Base-by-base conservation (phyloP, 2,329 filamentous ascomycete genomes). In the Cercospora berteroae region DNA sequence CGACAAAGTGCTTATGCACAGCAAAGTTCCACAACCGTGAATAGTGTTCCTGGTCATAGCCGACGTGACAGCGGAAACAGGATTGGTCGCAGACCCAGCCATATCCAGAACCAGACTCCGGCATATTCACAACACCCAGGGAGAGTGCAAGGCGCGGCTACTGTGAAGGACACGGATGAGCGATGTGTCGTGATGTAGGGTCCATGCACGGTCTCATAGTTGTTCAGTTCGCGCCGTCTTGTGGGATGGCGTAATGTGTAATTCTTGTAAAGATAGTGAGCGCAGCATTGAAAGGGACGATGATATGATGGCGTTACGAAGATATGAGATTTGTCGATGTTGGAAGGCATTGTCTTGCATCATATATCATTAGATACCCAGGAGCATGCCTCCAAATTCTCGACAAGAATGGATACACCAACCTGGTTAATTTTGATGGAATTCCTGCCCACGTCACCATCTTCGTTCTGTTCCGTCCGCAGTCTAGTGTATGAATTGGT, bases 131-230 rank as follows among this genome's bases (percentile, higher is more conserved):
- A n/a, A 27, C 52, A 57, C 18, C 64, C 64, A 29, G 69, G 70
- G 33, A 64, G 70, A 65, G 65, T 69, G 20, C 61, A 59, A 9
- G 69, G 67, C 42, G 76, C 66, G 33, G 71, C 63, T 67, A 74
- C 69, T 70, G 77, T 73, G 3, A 72, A 70, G 50, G 72, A 76
- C 59, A 72, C 74, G 1, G 75, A 78, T 65, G 79, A 79, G 65
- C 79, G 77, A 67, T 86, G 84, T 71, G 74, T 80, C 42, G 79
- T 86, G 61, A 86, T 86, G 84, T 85, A 68, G 63, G 61, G 50
- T 56, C 18, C 50, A 36, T 56, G 61, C 61, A 63, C 48, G 7
- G 39, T 63, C 50, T 63, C 33, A 23, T 63, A 39, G 25, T 52
- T 23, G 29, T 42, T 16, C 36, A 3, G 1, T 23, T 25, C 44